A percentile compares a stretch with the other conserved stretches of the same genome.
Conservation (phyloP, 345 rosid species). For the Syzygium aqueum region DNA sequence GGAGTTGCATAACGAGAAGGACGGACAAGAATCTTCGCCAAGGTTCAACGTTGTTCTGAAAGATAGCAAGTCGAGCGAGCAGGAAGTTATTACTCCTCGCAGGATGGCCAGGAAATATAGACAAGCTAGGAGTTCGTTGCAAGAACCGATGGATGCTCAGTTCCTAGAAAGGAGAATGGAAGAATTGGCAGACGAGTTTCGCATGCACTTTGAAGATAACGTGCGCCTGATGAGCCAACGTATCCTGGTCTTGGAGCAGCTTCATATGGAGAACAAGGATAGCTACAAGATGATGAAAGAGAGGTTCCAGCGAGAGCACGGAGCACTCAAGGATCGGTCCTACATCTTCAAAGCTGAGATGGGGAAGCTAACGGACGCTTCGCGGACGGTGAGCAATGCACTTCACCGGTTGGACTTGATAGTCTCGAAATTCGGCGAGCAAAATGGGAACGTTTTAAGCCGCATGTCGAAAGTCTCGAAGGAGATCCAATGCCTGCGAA, state of each 20-base stretch:
- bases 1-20: conserved; percentile 14
- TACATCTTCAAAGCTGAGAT: conserved; percentile 17
- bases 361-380: conserved; percentile 19
- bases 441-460: conserved; percentile 14
- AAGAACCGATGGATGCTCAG: conserved; percentile 12
- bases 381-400: conserved; percentile 12
- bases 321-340: conserved; percentile 10
- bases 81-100: neutral
- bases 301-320: conserved; percentile 22
- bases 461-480: conserved; percentile 24
- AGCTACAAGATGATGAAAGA: conserved; percentile 22
- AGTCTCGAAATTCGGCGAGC: conserved; percentile 22
- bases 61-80: conserved; percentile 6
- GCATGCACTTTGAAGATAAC: conserved; percentile 52
- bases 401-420: conserved; percentile 20
- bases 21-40: conserved; percentile 8
- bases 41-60: conserved; percentile 17
- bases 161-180: conserved; percentile 53
- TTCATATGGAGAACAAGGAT: conserved; percentile 53
- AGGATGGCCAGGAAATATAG: neutral
- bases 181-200: conserved; percentile 50
- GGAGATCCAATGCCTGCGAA: conserved; percentile 36
- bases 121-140: neutral
- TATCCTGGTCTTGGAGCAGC: conserved; percentile 62
- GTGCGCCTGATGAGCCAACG: conserved; percentile 52